A percentile compares a stretch with the other conserved stretches of the same genome.
These are phyloP conservation scores for Bryopsis sp. DNA, from an alignment of 139 green algal species.

Conservation along the genomic window DNA sequence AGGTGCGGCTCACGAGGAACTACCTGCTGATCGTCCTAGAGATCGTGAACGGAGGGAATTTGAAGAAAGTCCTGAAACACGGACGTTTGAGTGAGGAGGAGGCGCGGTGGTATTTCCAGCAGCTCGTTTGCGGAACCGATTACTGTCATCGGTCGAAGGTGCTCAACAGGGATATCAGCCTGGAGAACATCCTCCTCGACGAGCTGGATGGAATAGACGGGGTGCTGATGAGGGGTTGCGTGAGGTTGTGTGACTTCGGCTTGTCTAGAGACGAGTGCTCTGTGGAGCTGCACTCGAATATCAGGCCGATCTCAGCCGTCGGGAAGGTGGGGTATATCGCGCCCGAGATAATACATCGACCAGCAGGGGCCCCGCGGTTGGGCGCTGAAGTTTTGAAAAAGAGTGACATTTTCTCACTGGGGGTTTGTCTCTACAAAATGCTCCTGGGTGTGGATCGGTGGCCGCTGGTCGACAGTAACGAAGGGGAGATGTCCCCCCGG, in stretches of 20 bases:
- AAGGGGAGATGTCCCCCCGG: not conserved
- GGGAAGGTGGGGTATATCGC: slow-evolving; percentile 5
- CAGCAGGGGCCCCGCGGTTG: no score
- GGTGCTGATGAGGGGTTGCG: no score
- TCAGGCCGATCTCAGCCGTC: no score
- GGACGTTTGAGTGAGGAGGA: slow-evolving; percentile 28
- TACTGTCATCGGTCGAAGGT: slow-evolving; percentile 34
- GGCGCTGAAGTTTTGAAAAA: not conserved
- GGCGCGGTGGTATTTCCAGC: slow-evolving; percentile 49
- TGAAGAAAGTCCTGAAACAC: not conserved
- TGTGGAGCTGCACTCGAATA: slow-evolving; percentile 3
- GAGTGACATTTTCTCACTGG: slow-evolving; percentile 3
- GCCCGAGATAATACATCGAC: no score
- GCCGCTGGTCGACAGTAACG: not conserved
- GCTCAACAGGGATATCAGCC: slow-evolving; percentile 3
- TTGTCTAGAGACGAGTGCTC: slow-evolving; percentile 1
- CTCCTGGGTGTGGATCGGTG: not conserved
- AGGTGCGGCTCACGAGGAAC: slow-evolving; percentile 2
- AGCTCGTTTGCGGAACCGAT: slow-evolving; percentile 38
- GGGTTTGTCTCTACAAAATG: slow-evolving; percentile 15
- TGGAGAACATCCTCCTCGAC: slow-evolving; percentile 16
- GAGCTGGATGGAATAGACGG: not conserved
- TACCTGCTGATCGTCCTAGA: slow-evolving; percentile 6
- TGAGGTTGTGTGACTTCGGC: slow-evolving; percentile 4
- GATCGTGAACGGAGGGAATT: not conserved